A percentile compares a stretch with the other conserved stretches of the same genome.
phyloP scores from a whole-genome alignment of 1,284 basidiomycete genomes.

The Puccinia triticina region DNA sequence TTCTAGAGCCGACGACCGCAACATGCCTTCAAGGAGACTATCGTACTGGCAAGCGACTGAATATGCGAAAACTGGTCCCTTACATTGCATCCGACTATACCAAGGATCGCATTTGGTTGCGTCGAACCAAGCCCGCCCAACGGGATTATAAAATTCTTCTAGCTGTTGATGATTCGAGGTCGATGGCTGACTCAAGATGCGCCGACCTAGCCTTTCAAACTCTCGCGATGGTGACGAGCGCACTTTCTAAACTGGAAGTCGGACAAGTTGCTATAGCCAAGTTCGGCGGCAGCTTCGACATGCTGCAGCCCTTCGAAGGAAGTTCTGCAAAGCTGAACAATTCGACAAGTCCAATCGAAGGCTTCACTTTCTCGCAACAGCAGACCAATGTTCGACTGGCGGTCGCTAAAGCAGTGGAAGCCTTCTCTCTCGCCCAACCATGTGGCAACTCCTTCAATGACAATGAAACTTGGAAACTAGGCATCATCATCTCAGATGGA shows the following conservation, averaged over 20 bases:
- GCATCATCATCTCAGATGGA: conserved; percentile 98
- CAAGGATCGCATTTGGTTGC: conserved; percentile 99
- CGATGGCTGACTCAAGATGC: conserved; percentile 92
- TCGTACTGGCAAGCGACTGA: conserved; percentile 93
- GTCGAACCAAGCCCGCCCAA: conserved; percentile 87
- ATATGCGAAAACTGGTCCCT: conserved; percentile 98
- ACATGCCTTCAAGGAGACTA: conserved; percentile 96
- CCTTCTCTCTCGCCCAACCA: conserved; percentile 66
- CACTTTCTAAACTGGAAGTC: conserved; percentile 87
- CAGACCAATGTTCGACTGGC: conserved; percentile 86
- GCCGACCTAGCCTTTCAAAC: conserved; percentile 94
- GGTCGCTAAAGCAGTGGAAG: conserved; percentile 77
- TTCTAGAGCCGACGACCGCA: conserved; percentile 90
- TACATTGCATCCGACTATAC: conserved; percentile 99
- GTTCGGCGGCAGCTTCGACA: conserved; percentile 85
- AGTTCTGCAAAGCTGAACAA: conserved; percentile 73
- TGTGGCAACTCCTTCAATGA: conserved; percentile 68
- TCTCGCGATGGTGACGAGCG: conserved; percentile 85
- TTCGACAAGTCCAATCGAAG: conserved; percentile 75
- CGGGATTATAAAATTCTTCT: conserved; percentile 96
- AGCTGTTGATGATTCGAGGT: conserved; percentile 91
- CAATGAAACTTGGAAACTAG: conserved; percentile 86
- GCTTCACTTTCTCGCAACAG: conserved; percentile 87
- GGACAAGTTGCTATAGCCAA: conserved; percentile 89
- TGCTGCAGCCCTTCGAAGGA: conserved; percentile 82